Percentiles rank a stretch among this genome's conserved stretches.
Evolutionary conservation across 83 land plant genomes (phyloP).

Genomic region (Larix sibirica): DNA sequence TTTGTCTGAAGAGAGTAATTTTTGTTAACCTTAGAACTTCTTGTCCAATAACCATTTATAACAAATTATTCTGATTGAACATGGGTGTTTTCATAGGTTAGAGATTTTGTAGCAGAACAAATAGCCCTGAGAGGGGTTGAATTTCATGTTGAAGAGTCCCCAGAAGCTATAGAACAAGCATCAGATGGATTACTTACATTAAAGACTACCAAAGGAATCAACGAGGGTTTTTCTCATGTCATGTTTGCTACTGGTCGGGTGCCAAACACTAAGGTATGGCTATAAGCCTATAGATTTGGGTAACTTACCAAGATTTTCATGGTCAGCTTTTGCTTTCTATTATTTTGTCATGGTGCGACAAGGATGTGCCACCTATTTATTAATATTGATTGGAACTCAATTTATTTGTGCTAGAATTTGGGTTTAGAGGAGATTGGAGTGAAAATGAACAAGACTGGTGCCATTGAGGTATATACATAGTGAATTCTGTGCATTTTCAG

Average conservation of each 20-base stretch:
- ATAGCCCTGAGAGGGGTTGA: conserved; percentile 88
- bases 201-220: conserved; percentile 78
- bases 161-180: conserved; percentile 77
- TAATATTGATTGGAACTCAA: not conserved
- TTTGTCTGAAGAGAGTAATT: not conserved
- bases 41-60: not conserved
- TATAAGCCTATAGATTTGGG: conserved; percentile 9
- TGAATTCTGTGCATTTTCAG: not conserved
- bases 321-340: not conserved
- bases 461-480: conserved; percentile 66
- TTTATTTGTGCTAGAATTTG: conserved; percentile 64
- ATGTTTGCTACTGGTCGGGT: conserved; percentile 99
- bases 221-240: conserved; percentile 80
- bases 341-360: not conserved
- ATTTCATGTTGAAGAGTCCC: conserved; percentile 92
- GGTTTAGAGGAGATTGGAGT: conserved; percentile 95
- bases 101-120: conserved; percentile 93
- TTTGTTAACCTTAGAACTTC: conserved; percentile 6
- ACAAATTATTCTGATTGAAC: not conserved
- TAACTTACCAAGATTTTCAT: conserved; percentile 4
- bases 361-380: not conserved
- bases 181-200: conserved; percentile 73
- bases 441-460: conserved; percentile 78
- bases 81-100: conserved; percentile 47
- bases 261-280: conserved; percentile 91